Evolutionary conservation across 192 early-diverging fungal genomes (phyloP), one percentile per base, ranked within the genome.

Genomic region (Geranomyces variabilis): DNA sequence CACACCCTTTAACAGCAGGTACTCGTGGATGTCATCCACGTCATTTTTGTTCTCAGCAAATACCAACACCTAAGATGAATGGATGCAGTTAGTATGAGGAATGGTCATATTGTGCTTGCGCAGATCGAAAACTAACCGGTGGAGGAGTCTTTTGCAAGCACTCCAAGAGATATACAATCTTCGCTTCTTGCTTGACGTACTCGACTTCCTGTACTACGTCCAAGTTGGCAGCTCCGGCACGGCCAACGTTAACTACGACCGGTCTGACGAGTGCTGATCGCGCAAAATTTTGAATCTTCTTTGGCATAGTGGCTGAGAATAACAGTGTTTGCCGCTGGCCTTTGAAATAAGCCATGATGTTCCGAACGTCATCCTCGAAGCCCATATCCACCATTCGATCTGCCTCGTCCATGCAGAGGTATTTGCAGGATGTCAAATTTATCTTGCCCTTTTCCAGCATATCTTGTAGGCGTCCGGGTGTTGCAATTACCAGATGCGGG

Each of bases 21-120:
- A 99, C 75, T 99, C 96, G 65, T 97, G 93, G 46, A 99, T 98
- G 77, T 99, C 96, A 70, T 99, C 97, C 8, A 99, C 97, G 77
- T 99, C 97, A 80, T 96, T 93, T 62, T 99, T 97, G 81, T 98
- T 99, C 68, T 99, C 97, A 13, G 96, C 94, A 88, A 99, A 99
- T 34, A 99, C 91, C 29, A 99, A 79, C 0, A 96, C 91, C 85
- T 87, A 70, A 6, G 48, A 67, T 56, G 29, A 34, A 13, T 19
- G 67, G 36, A 43, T 31, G 22, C 31, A 34, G 22, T 14, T 24
- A 22, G 49, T 2, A 60, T 68, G 26, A 56, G 17, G 51, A 53
- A 26, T 8, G 15, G 17, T n/a, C 6, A 26, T 53, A 26, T n/a
- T 53, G 19, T 41, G n/a, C n/a, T 59, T 36, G 67, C 44, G 43